A percentile compares a stretch with the other conserved stretches of the same genome.
Conservation (phyloP, 345 rosid genomes). For the Eucalyptus polybractea region DNA sequence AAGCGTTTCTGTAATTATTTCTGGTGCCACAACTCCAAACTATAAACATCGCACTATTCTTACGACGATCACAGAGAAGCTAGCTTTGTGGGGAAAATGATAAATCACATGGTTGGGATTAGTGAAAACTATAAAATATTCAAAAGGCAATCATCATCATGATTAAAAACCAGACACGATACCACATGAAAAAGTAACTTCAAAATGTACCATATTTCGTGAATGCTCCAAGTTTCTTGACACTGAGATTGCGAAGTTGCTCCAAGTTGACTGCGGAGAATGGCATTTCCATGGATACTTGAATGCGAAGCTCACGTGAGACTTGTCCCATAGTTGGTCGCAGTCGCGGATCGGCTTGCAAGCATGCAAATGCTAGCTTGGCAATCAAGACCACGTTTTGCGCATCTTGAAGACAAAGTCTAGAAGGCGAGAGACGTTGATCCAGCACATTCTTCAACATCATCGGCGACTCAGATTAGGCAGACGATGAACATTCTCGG, state of each 20-base stretch:
- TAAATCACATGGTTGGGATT: neutral
- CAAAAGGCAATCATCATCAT: neutral
- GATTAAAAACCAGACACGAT: fast-evolving
- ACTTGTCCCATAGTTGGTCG: neutral
- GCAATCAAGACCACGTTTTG: neutral
- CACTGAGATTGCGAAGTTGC: neutral
- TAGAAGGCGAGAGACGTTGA: neutral
- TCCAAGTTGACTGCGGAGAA: neutral
- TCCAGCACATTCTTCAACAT: neutral
- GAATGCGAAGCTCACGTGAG: fast-evolving
- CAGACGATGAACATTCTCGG: fast-evolving
- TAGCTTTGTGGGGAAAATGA: neutral
- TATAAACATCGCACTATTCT: neutral
- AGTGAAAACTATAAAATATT: neutral
- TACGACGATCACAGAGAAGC: neutral
- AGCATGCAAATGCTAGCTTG: neutral
- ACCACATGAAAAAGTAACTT: neutral
- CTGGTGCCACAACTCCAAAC: neutral
- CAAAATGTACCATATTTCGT: neutral
- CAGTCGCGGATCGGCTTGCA: neutral
- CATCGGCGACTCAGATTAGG: neutral
- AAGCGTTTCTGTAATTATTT: fast-evolving
- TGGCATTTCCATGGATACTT: neutral
- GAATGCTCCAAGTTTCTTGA: neutral
- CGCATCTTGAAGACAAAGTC: neutral